Evolutionary conservation across 805 yeast genomes (phyloP).

Genomic region (Lipomyces sp.): DNA sequence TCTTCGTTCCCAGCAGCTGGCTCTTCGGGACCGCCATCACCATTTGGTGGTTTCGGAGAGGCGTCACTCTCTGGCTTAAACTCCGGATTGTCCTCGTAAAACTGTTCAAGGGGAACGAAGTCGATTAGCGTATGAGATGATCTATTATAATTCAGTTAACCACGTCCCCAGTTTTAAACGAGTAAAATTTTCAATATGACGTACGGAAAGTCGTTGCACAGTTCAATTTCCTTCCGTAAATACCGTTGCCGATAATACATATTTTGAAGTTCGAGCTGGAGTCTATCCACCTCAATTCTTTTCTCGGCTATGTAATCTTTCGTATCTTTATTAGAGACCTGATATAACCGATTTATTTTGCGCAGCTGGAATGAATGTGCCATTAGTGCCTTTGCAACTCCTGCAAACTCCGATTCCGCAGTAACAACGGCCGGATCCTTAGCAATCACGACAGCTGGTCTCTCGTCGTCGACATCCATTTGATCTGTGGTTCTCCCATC

Average conservation of each 20-base stretch:
- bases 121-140: slow-evolving; percentile 27
- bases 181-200: background rate
- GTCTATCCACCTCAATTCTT: slow-evolving; percentile 23
- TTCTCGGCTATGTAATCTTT: slow-evolving; percentile 5
- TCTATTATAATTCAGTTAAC: background rate
- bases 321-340: slow-evolving; percentile 6
- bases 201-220: slow-evolving; percentile 31
- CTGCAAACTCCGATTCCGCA: slow-evolving; percentile 19
- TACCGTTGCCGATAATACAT: slow-evolving; percentile 29
- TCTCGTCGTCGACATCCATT: slow-evolving; percentile 11
- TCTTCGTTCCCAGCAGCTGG: background rate
- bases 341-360: slow-evolving; percentile 14
- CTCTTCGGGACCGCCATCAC: background rate
- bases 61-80: background rate
- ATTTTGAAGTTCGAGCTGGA: slow-evolving; percentile 33
- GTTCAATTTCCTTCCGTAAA: slow-evolving; percentile 27
- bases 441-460: background rate
- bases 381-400: slow-evolving; percentile 12
- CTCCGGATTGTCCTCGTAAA: slow-evolving; percentile 28
- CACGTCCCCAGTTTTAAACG: background rate
- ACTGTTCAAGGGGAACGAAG: slow-evolving; percentile 31
- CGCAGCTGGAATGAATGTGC: slow-evolving; percentile 13
- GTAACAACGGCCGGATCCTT: background rate
- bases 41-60: background rate
- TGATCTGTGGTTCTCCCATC: slow-evolving; percentile 1